Percentiles rank a stretch among this genome's conserved stretches.
Evolutionary conservation across 2,329 filamentous ascomycete species (phyloP).

Genomic region (Chaetomiaceae sp.): DNA sequence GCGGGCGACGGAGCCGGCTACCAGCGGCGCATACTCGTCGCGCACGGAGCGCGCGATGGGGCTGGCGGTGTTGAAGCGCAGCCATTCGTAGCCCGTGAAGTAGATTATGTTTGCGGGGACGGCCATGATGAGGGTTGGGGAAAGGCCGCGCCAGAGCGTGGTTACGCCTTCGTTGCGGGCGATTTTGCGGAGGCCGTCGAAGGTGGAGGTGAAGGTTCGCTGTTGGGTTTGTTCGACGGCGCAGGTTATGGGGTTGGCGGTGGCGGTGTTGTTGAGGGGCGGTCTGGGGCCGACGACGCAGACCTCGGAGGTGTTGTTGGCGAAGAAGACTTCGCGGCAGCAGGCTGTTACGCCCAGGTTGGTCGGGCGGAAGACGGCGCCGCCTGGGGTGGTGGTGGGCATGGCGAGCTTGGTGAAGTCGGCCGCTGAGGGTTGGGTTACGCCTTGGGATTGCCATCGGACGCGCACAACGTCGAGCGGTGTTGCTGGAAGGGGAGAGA

Average conservation of each 20-base stretch:
- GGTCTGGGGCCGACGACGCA: conserved; percentile 66
- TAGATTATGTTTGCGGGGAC: conserved; percentile 97
- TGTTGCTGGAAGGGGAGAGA: conserved; percentile 58
- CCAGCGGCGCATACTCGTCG: conserved; percentile 72
- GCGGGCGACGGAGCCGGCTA: conserved; percentile 74
- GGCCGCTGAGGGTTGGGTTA: conserved; percentile 32
- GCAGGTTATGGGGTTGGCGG: conserved; percentile 53
- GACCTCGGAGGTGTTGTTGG: conserved; percentile 76
- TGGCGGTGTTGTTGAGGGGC: not conserved
- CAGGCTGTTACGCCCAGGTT: conserved; percentile 91
- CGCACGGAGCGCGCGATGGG: conserved; percentile 61
- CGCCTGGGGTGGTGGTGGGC: conserved; percentile 39
- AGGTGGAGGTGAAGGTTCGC: conserved; percentile 80
- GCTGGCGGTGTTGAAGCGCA: conserved; percentile 69
- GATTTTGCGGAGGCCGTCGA: conserved; percentile 91
- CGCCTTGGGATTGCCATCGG: conserved; percentile 79
- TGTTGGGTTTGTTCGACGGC: conserved; percentile 83
- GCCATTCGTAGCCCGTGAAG: conserved; percentile 95
- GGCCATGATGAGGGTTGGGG: conserved; percentile 91
- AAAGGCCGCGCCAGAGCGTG: conserved; percentile 88
- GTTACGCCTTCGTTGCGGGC: conserved; percentile 83
- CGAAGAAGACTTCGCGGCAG: conserved; percentile 95
- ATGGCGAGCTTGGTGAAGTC: conserved; percentile 54
- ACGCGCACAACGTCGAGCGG: conserved; percentile 96
- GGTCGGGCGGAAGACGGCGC: conserved; percentile 64